Evolutionary conservation across 2,329 filamentous ascomycete genomes (phyloP).

Genomic region (Talaromyces piceae): DNA sequence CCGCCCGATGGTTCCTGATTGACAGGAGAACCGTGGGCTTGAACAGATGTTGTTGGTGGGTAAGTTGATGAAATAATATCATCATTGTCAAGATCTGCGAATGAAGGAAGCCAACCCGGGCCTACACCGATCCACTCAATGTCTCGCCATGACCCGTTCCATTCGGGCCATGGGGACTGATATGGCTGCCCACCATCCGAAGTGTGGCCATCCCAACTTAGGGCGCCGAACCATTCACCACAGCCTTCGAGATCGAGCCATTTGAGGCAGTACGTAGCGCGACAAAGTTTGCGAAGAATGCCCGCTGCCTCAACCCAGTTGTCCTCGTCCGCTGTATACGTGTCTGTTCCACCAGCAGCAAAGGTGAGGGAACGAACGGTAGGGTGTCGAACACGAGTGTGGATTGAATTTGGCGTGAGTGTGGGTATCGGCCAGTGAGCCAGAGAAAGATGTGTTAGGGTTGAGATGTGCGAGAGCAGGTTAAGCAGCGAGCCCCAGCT

Average conservation of each 20-base stretch:
- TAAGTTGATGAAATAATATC: background rate
- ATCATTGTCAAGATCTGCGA: slow-evolving; percentile 6
- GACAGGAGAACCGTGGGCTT: slow-evolving; percentile 16
- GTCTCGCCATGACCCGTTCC: slow-evolving; percentile 40
- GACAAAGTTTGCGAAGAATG: slow-evolving; percentile 49
- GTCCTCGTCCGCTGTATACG: slow-evolving; percentile 47
- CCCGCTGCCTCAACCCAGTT: slow-evolving; percentile 51
- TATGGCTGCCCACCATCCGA: slow-evolving; percentile 21
- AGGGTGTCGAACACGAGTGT: slow-evolving; percentile 31
- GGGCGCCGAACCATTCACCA: slow-evolving; percentile 46
- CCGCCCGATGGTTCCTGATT: slow-evolving; percentile 20
- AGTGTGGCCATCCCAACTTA: slow-evolving; percentile 37
- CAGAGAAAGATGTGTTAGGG: slow-evolving; percentile 54
- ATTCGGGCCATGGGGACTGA: slow-evolving; percentile 32
- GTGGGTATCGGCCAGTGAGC: slow-evolving; percentile 56
- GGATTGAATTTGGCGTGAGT: slow-evolving; percentile 43
- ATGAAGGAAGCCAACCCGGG: slow-evolving; percentile 33
- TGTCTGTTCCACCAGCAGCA: slow-evolving; percentile 44
- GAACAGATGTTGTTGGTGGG: slow-evolving; percentile 18
- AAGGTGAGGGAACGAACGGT: slow-evolving; percentile 20
- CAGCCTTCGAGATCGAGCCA: slow-evolving; percentile 59
- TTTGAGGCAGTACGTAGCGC: slow-evolving; percentile 50
- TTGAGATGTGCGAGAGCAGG: slow-evolving; percentile 47
- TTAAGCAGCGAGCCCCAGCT: slow-evolving; percentile 51
- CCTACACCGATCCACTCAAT: slow-evolving; percentile 36